A percentile compares a stretch with the other conserved stretches of the same genome.
phyloP scores from a whole-genome alignment of 208 protist species.

The Jaenimonas drosophilae region DNA sequence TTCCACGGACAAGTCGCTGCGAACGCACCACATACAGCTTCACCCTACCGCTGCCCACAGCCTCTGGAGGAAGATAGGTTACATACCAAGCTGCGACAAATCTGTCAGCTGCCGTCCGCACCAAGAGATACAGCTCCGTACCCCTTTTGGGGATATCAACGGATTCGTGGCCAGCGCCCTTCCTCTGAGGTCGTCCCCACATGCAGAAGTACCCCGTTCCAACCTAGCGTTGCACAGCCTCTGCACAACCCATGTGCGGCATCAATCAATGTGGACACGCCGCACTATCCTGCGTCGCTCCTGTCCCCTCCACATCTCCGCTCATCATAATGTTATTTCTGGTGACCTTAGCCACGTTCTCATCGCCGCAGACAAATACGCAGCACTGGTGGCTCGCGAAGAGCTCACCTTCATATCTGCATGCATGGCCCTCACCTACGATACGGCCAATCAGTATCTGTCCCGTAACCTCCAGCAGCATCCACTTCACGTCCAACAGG shows the following conservation, averaged over 20 bases:
- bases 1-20: too few relatives aligned
- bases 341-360: conserved; percentile 50
- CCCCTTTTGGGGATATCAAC: too few relatives aligned
- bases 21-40: too few relatives aligned
- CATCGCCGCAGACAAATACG: conserved; percentile 46
- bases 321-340: conserved; percentile 38
- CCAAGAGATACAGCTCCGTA: too few relatives aligned
- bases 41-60: too few relatives aligned
- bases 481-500: conserved; percentile 43
- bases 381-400: conserved; percentile 42
- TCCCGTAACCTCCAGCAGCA: conserved; percentile 14
- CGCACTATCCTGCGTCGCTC: background rate
- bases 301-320: background rate
- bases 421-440: conserved; percentile 51
- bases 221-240: background rate
- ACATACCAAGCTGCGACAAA: too few relatives aligned
- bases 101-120: too few relatives aligned
- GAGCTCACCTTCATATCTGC: conserved; percentile 49
- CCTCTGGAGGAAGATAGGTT: too few relatives aligned
- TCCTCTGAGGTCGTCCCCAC: background rate
- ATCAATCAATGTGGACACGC: background rate
- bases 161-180: too few relatives aligned
- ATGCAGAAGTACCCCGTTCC: background rate
- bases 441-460: conserved; percentile 22
- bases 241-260: background rate